Percentiles rank a stretch among this genome's conserved stretches.
These are phyloP conservation scores for Uronychia setigera DNA, from an alignment of 73 alveolate genomes.

Conservation along the genomic window DNA sequence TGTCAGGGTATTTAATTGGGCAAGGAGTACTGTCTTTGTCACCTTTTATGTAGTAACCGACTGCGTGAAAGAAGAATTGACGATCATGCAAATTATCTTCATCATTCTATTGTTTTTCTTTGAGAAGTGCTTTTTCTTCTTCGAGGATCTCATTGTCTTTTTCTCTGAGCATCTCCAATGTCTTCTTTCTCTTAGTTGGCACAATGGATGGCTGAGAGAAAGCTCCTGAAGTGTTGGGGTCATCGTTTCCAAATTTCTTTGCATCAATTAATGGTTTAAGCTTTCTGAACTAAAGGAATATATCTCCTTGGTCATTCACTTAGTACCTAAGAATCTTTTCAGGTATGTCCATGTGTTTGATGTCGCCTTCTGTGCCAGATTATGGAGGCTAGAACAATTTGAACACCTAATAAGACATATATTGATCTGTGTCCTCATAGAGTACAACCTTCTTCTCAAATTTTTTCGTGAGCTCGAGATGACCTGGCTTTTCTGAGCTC, in stretches of 20 bases:
- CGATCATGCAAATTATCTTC: too few species aligned
- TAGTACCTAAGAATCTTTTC: not conserved
- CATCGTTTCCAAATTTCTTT: not conserved
- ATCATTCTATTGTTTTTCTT: too few species aligned
- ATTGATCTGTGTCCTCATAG: not conserved
- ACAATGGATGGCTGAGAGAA: not conserved
- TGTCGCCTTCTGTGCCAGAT: not conserved
- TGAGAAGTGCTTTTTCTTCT: not conserved
- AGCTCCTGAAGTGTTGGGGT: not conserved
- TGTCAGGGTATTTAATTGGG: not conserved
- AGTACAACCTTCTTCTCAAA: too few species aligned
- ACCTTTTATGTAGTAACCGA: not conserved
- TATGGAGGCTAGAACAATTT: not conserved
- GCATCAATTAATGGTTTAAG: not conserved
- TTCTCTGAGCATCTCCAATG: not conserved
- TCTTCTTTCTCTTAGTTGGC: not conserved
- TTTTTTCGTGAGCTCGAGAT: too few species aligned
- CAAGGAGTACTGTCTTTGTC: not conserved
- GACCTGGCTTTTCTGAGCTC: too few species aligned
- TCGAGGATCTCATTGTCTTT: too few species aligned
- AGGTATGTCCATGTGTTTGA: not conserved
- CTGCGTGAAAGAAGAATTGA: not conserved
- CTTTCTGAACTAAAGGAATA: not conserved
- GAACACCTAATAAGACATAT: too few species aligned
- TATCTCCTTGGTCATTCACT: not conserved